Base-by-base conservation (phyloP, 768 basidiomycete species). In the Amanita phalloides region DNA sequence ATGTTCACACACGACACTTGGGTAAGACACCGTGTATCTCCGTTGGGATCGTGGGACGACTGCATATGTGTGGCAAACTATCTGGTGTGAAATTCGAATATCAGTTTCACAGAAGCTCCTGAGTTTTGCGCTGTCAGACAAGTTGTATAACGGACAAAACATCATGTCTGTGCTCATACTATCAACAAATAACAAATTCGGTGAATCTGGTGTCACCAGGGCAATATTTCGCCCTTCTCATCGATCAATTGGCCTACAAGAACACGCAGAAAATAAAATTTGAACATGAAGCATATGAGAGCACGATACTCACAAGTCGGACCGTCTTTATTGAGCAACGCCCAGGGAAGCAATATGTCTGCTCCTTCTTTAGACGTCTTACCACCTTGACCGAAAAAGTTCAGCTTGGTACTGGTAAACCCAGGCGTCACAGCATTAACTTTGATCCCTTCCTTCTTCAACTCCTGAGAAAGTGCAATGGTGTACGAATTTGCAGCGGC, bases 351-450 rank as follows among this genome's bases (percentile, higher is more conserved):
- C 25, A 75, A 37, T 33, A 57, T 51, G 53, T 64, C 61, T 2
- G 73, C 72, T 13, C 68, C 68, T 41, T 67, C 64, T 52, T 55
- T 55, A 0, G 63, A 38, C 26, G 60, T 65, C 63, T 73, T 73
- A 6, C 72, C 72, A 8, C 69, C 72, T 4, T 62, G 51, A 3
- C 61, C 45, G 53, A 66, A 71, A 45, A 50, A 57, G 56, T 73
- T 76, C 58, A 74, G 48, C 55, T 71, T 72, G 42, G 72, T 70
- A 25, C 70, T 64, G 1, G 70, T 75, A 53, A 65, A 83, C 0
- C 84, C 84, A 13, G 84, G 84, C 0, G 79, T 80, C 3, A 84
- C 65, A 1, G 72, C 68, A 60, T 86, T 86, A 41, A 82, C 78
- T 53, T 77, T 76, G 56, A 86, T 80, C 20, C 63, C 63, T 51